Evolutionary conservation across 2,329 filamentous ascomycete genomes (phyloP).

Genomic region (Hypocrella siamensis): DNA sequence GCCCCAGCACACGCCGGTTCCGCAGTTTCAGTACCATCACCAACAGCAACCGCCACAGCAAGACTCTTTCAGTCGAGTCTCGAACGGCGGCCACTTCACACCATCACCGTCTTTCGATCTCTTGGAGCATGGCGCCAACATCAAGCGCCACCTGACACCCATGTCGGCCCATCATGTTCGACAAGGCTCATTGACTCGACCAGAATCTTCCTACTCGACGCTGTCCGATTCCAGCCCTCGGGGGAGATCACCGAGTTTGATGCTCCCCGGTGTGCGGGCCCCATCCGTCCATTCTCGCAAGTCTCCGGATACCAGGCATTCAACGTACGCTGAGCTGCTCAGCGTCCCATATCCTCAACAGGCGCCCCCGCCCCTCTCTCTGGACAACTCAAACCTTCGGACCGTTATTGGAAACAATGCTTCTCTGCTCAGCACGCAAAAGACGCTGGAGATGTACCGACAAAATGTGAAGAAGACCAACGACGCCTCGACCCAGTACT

Average conservation of each 20-base stretch:
- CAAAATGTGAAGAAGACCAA: conserved; percentile 96
- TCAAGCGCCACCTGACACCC: conserved; percentile 48
- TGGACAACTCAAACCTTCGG: conserved; percentile 72
- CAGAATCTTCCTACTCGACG: conserved; percentile 61
- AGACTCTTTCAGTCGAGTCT: conserved; percentile 24
- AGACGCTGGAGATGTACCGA: conserved; percentile 95
- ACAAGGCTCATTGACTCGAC: conserved; percentile 47
- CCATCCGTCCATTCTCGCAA: conserved; percentile 34
- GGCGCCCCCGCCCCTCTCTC: conserved; percentile 44
- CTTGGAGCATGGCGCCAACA: conserved; percentile 30
- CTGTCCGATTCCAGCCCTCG: conserved; percentile 52
- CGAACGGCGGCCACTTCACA: conserved; percentile 14
- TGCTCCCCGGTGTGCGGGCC: conserved; percentile 26
- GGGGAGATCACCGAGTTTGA: conserved; percentile 43
- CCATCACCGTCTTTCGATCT: conserved; percentile 34
- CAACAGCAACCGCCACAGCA: conserved; percentile 34
- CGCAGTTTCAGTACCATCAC: conserved; percentile 48
- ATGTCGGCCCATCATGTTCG: conserved; percentile 35
- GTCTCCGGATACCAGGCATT: conserved; percentile 37
- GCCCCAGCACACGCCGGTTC: conserved; percentile 28
- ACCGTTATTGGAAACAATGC: conserved; percentile 75
- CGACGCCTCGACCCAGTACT: conserved; percentile 80
- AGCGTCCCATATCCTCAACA: conserved; percentile 70
- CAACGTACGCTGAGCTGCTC: conserved; percentile 43
- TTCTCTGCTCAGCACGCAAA: conserved; percentile 75